These are phyloP conservation scores for Rugonectria rugulosa DNA, from an alignment of 2,329 filamentous ascomycete species.

Conservation along the genomic window DNA sequence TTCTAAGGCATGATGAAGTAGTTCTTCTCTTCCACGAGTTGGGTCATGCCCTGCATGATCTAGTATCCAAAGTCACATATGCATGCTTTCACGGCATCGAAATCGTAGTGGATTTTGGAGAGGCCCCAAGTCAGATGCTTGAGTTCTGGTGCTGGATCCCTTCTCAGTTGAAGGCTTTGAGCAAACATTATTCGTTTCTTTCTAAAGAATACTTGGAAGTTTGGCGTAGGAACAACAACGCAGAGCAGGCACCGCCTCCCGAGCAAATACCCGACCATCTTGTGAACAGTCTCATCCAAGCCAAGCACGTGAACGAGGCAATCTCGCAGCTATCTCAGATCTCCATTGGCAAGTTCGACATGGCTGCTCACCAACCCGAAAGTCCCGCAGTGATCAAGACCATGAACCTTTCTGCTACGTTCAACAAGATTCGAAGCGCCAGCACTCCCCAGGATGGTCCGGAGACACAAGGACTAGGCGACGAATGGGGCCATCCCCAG, in stretches of 20 bases:
- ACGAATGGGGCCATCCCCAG: conserved; percentile 2
- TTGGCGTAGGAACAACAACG: neutral
- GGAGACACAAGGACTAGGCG: neutral
- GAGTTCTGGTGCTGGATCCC: conserved; percentile 4
- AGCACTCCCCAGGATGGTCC: neutral
- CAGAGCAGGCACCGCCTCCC: neutral
- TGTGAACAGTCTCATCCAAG: neutral
- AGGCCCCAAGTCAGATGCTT: conserved; percentile 4
- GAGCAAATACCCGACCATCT: neutral
- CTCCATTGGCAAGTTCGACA: neutral
- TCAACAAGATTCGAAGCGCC: neutral
- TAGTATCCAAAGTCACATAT: neutral
- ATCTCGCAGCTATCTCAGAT: neutral
- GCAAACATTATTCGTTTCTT: neutral
- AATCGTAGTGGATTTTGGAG: conserved; percentile 2
- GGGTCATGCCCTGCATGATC: neutral
- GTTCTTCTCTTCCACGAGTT: neutral
- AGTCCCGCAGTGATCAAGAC: neutral
- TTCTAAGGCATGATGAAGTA: neutral
- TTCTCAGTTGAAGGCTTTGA: neutral
- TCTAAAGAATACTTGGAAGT: neutral
- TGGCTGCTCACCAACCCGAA: neutral
- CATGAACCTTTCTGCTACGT: neutral
- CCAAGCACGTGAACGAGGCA: neutral
- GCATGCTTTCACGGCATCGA: neutral